These are phyloP conservation scores for Bipolaris zeicola DNA, from an alignment of 2,329 filamentous ascomycete genomes.

Conservation along the genomic window DNA sequence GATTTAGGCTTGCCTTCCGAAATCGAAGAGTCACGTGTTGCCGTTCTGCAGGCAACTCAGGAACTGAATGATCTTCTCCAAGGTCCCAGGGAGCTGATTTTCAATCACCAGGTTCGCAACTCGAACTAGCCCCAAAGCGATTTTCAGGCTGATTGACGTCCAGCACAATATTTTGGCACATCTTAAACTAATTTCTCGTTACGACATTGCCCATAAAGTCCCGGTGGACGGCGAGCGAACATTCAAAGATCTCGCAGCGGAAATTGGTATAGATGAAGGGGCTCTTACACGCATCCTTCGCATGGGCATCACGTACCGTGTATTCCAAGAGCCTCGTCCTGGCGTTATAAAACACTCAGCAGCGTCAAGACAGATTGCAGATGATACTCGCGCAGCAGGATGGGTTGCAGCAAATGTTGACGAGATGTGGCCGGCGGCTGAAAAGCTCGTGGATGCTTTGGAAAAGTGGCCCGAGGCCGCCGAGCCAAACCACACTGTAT, in stretches of 20 bases:
- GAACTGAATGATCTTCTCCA: constrained; percentile 16
- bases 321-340: constrained; percentile 18
- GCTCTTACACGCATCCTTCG: constrained; percentile 6
- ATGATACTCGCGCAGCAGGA: not conserved
- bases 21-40: constrained; percentile 9
- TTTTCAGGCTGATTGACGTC: not conserved
- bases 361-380: constrained; percentile 2
- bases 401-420: constrained; percentile 3
- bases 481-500: constrained; percentile 14
- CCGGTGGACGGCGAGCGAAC: not conserved
- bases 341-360: constrained; percentile 20
- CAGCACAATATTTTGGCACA: not conserved
- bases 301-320: constrained; percentile 15
- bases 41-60: constrained; percentile 13
- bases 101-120: constrained; percentile 10
- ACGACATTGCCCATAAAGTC: constrained; percentile 1
- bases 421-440: constrained; percentile 8
- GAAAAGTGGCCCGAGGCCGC: constrained; percentile 7
- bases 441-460: constrained; percentile 10
- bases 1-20: constrained; percentile 6
- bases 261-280: constrained; percentile 1
- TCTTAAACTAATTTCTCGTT: constrained; percentile 3
- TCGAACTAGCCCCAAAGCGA: too few species aligned
- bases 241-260: constrained; percentile 6
- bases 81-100: constrained; percentile 7